Evolutionary conservation across 2,329 filamentous ascomycete genomes (phyloP).

Genomic region (Ophiostoma pallidulum): DNA sequence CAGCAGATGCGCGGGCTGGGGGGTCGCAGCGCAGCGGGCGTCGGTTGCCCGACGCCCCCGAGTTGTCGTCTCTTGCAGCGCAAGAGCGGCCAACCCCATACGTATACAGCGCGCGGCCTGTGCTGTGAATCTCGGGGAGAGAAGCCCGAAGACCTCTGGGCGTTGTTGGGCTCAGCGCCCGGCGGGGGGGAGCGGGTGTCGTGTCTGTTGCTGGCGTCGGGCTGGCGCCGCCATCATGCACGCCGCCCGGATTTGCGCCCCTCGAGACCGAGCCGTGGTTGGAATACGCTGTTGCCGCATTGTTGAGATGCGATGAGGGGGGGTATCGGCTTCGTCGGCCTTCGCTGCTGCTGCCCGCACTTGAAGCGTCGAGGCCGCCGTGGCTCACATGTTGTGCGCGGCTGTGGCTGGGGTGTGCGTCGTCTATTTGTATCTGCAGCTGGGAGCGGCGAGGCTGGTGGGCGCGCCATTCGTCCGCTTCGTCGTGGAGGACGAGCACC

Average conservation of each 20-base stretch:
- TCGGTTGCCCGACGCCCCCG: neutral
- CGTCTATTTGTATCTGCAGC: too few species aligned
- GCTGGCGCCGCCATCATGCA: too few species aligned
- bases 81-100: too few species aligned
- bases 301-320: neutral
- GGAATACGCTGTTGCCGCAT: neutral
- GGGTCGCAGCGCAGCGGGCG: neutral
- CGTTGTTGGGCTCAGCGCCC: neutral
- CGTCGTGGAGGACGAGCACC: too few species aligned
- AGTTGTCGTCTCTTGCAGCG: too few species aligned
- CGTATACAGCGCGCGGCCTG: neutral
- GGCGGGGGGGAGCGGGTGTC: neutral
- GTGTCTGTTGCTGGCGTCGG: neutral
- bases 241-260: neutral
- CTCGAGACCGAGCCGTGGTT: neutral
- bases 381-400: neutral
- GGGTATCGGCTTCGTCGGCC: neutral
- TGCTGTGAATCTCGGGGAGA: neutral
- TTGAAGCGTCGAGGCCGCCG: too few species aligned
- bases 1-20: neutral
- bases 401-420: neutral
- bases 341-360: neutral
- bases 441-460: too few species aligned
- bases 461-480: too few species aligned
- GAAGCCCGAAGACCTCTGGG: neutral